Base-by-base conservation (phyloP, 345 rosid species). In the Barbarea vulgaris region DNA sequence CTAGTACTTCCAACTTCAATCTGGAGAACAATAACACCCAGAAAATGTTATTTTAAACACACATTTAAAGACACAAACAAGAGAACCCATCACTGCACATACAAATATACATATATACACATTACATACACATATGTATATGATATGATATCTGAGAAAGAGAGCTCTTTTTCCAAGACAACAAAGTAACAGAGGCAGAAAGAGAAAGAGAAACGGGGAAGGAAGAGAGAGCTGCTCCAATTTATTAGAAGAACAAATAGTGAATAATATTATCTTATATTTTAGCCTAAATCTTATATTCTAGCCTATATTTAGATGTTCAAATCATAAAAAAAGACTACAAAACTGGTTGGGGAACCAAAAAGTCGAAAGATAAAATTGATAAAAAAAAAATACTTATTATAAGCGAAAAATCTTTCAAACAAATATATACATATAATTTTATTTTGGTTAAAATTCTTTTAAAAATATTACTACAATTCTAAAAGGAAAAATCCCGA, bases 161-260 rank as follows among this genome's bases (percentile, higher is more conserved):
- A 30, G 5, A 6, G 33, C 36, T 22, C 13, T 68, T 51, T 59
- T n/a, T 68, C 41, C 28, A 39, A 14, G 47, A 18, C 17, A 57
- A 64, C 30, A 65, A 42, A 52, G 56, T 31, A 61, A 58, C 30
- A 37, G 55, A 75, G 73, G 47, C 2, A 5, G 56, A 64, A 70
- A 77, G 80, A 69, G 55, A 69, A 69, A 70, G 70, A 83, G 60
- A 79, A 75, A 66, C 34, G 34, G 79, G 73, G 54, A 37, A 61
- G 58, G 44, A 37, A 66, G 58, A 48, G 57, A 48, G 57, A 60
- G 18, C 71, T 71, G 63, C 72, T 64, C 64, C 77, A 39, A 64
- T 77, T 71, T 77, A 77, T 57, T 56, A 37, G 36, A 37, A n/a
- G n/a, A 50, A 31, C 42, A 46, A 47, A 33, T 6, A 10, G 34